Conservation (phyloP, 2,329 filamentous ascomycete species). For the Ophiostoma tasmaniense region DNA sequence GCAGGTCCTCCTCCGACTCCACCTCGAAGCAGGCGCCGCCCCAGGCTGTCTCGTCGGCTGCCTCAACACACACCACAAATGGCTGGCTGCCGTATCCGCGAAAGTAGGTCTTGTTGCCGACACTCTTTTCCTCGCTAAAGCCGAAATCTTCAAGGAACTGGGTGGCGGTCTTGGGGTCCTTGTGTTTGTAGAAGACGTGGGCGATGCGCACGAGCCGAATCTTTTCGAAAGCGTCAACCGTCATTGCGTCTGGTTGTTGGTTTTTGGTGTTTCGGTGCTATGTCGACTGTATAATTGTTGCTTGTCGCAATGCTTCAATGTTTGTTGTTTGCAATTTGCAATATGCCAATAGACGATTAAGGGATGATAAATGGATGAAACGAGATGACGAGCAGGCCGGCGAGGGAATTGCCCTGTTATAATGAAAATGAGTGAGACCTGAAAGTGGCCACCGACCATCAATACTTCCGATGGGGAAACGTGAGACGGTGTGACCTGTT, state of each 20-base stretch:
- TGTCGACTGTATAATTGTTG: neutral
- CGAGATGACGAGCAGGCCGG: neutral
- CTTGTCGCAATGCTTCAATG: too few species aligned
- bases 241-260: neutral
- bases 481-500: neutral
- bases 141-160: slow-evolving; percentile 42
- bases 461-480: neutral
- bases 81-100: slow-evolving; percentile 54
- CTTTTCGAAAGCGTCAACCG: slow-evolving; percentile 20
- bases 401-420: neutral
- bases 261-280: too few species aligned
- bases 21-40: slow-evolving; percentile 51
- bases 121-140: slow-evolving; percentile 32
- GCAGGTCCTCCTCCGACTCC: slow-evolving; percentile 46
- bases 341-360: too few species aligned
- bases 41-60: slow-evolving; percentile 42
- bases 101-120: slow-evolving; percentile 44
- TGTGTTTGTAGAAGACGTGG: slow-evolving; percentile 42
- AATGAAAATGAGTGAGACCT: neutral
- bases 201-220: slow-evolving; percentile 34
- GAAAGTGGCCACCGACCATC: neutral
- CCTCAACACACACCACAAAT: slow-evolving; percentile 48
- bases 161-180: slow-evolving; percentile 34
- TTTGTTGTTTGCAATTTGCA: too few species aligned
- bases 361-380: neutral